phyloP scores from a whole-genome alignment of 2,329 filamentous ascomycete genomes.

The Orbilia blumenaviensis region DNA sequence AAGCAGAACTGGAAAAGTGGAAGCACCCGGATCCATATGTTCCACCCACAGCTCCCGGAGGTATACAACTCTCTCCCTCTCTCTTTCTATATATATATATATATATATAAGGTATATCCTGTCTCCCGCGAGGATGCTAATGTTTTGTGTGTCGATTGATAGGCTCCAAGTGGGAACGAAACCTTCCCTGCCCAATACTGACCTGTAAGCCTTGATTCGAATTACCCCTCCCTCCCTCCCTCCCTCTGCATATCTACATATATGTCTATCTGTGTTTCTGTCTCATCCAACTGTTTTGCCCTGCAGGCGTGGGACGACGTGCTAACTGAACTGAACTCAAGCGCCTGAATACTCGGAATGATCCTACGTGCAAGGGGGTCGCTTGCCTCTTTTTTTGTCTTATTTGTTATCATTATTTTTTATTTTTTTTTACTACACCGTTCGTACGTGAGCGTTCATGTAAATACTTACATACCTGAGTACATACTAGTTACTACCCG shows the following conservation, averaged over 20 bases:
- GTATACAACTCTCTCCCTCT: conserved; percentile 65
- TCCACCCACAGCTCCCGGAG: conserved; percentile 89
- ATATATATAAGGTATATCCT: too few relatives aligned
- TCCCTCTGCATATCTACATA: too few relatives aligned
- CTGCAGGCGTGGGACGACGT: not conserved
- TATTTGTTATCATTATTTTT: too few relatives aligned
- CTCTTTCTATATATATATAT: not conserved
- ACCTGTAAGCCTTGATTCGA: conserved; percentile 72
- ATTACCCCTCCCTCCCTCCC: not conserved
- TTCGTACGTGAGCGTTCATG: not conserved
- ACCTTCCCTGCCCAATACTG: conserved; percentile 80
- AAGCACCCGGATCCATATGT: conserved; percentile 96
- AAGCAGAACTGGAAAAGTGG: conserved; percentile 88
- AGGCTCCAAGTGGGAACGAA: conserved; percentile 97
- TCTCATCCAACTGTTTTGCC: not conserved
- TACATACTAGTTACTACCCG: not conserved
- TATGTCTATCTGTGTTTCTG: not conserved
- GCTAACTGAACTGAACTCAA: not conserved
- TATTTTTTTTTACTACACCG: too few relatives aligned
- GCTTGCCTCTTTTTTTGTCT: not conserved
- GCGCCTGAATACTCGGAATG: conserved; percentile 6
- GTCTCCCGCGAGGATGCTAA: not conserved
- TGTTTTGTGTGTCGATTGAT: conserved; percentile 33
- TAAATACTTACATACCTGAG: not conserved
- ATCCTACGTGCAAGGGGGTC: not conserved